Evolutionary conservation across 1,284 basidiomycete species (phyloP), one percentile per base, ranked within the genome.

Genomic region (Meripilus lineatus): DNA sequence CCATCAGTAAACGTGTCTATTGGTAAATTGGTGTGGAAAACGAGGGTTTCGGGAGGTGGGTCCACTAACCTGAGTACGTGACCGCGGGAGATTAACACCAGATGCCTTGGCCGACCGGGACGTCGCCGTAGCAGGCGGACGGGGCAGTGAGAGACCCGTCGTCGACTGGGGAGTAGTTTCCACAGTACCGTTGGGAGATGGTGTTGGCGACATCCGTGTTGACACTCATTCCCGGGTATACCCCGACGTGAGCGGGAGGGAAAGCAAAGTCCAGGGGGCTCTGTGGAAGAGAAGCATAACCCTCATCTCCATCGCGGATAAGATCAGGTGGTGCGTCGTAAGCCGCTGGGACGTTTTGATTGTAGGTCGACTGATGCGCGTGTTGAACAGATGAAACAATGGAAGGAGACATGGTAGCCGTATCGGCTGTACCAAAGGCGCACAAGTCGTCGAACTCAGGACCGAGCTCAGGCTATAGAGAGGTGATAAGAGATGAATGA

Each of bases 211-310:
- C n/a, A n/a, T n/a, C n/a, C n/a, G n/a, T n/a, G n/a, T n/a, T n/a
- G n/a, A n/a, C n/a, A n/a, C n/a, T n/a, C n/a, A n/a, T n/a, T n/a
- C n/a, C n/a, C n/a, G n/a, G n/a, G n/a, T n/a, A n/a, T n/a, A n/a
- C n/a, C n/a, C 44, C 45, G 28, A 28, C 32, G 49, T 15, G 40
- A 42, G 41, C 22, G n/a, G 39, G 22, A 23, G 46, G 37, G 46
- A 54, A 54, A 14, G 52, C 46, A 32, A 59, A 50, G 44, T 61
- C 58, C 43, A 62, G 57, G 42, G 60, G 60, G 40, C 57, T 58
- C 32, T 56, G 59, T 14, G 60, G 60, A 22, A 61, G 52, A 47
- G 57, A 58, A 34, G 53, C 47, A 52, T 61, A 61, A 18, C 57
- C 58, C 24, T 62, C 60, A 37, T 61, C 58, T 49, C 54, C 56